Evolutionary conservation across 192 early-diverging fungal species (phyloP).

Genomic region (Umbelopsis sp.): DNA sequence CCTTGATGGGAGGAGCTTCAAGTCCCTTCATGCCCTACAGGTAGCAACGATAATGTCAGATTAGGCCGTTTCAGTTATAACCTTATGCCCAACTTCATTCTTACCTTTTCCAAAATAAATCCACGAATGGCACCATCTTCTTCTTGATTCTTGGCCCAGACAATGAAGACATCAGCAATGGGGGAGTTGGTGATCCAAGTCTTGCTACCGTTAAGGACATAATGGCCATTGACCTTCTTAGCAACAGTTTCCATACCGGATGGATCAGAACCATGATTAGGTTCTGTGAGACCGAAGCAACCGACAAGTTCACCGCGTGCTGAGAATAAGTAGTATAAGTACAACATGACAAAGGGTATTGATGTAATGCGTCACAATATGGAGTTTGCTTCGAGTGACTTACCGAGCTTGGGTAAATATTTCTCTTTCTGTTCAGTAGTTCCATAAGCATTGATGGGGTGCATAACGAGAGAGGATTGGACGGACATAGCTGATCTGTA

Average conservation of each 20-base stretch:
- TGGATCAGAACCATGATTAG: slow-evolving; percentile 96
- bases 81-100: not conserved
- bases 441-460: slow-evolving; percentile 96
- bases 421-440: slow-evolving; percentile 86
- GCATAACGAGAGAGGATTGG: slow-evolving; percentile 98
- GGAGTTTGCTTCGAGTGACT: not conserved
- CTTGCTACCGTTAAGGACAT: slow-evolving; percentile 89
- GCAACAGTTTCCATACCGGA: slow-evolving; percentile 92
- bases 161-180: slow-evolving; percentile 93
- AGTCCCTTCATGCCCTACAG: slow-evolving; percentile 85
- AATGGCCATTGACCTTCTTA: slow-evolving; percentile 66
- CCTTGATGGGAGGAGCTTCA: slow-evolving; percentile 85
- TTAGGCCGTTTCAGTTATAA: not conserved
- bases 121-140: slow-evolving; percentile 85
- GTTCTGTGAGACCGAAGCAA: slow-evolving; percentile 96
- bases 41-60: not conserved
- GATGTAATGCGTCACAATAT: not conserved
- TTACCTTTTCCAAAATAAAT: slow-evolving; percentile 90
- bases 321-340: slow-evolving; percentile 22
- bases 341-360: not conserved
- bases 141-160: slow-evolving; percentile 90
- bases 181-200: slow-evolving; percentile 99
- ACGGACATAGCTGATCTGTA: slow-evolving; percentile 98
- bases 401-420: slow-evolving; percentile 86
- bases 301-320: slow-evolving; percentile 89